These are phyloP conservation scores for Starmerella floricola DNA, from an alignment of 805 yeast genomes.

Conservation along the genomic window DNA sequence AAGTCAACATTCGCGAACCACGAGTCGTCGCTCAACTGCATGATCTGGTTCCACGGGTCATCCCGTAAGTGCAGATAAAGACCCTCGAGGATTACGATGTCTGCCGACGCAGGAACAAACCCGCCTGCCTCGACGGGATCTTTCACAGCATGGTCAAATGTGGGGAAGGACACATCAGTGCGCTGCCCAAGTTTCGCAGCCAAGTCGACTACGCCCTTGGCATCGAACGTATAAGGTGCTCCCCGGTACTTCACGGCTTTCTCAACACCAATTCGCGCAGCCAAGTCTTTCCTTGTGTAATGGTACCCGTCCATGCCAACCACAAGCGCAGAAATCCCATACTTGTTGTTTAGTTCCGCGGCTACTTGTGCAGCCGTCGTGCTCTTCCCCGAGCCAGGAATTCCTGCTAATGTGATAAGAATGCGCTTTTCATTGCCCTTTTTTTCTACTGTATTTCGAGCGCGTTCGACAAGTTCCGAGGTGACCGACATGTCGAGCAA, in stretches of 20 bases:
- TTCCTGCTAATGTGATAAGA: conserved; percentile 53
- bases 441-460: too few relatives aligned
- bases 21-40: conserved; percentile 30
- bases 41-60: conserved; percentile 47
- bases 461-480: too few relatives aligned
- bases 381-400: conserved; percentile 80
- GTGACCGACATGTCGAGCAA: too few relatives aligned
- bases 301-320: conserved; percentile 75
- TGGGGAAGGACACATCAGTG: conserved; percentile 36
- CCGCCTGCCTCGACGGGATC: conserved; percentile 57
- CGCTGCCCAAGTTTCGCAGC: conserved; percentile 25
- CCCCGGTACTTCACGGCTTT: conserved; percentile 60
- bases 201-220: conserved; percentile 34
- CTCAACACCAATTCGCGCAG: conserved; percentile 41
- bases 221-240: conserved; percentile 77
- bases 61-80: conserved; percentile 51
- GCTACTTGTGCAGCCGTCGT: conserved; percentile 46
- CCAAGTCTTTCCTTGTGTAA: conserved; percentile 39
- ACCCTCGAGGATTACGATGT: conserved; percentile 64
- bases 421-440: conserved; percentile 24
- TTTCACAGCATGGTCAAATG: conserved; percentile 54
- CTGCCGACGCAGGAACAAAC: conserved; percentile 34
- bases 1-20: conserved; percentile 40
- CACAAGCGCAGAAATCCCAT: conserved; percentile 19
- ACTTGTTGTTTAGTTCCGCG: conserved; percentile 29